Conservation (phyloP, 768 basidiomycete species). For the Tulasnella sp. region DNA sequence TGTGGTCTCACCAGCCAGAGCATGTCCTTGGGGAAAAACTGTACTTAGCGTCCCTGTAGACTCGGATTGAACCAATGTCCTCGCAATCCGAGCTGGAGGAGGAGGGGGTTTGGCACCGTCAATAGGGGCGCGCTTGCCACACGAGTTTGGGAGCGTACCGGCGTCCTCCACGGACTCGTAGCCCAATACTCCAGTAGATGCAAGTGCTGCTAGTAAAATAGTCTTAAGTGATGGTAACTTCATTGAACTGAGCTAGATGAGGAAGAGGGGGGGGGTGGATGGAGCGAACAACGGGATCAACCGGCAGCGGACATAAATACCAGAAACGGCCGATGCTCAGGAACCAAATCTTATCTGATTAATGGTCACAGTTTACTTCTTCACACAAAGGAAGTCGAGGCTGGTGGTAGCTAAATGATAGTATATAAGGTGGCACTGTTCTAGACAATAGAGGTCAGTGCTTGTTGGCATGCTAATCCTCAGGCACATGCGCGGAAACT, state of each 20-base stretch:
- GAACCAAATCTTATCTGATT: not conserved
- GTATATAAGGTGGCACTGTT: no score
- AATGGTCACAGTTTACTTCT: not conserved
- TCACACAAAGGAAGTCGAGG: no score
- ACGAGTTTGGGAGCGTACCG: conserved; percentile 36
- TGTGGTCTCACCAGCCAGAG: conserved; percentile 39
- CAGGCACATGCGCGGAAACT: no score
- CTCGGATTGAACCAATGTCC: conserved; percentile 41
- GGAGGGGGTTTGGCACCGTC: not conserved
- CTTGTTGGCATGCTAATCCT: no score
- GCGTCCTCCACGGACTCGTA: conserved; percentile 49
- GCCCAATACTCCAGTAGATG: not conserved
- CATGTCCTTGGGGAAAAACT: conserved; percentile 44
- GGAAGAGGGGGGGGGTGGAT: not conserved
- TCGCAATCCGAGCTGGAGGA: conserved; percentile 45
- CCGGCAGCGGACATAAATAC: not conserved
- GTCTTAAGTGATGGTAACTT: not conserved
- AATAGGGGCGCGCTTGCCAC: not conserved
- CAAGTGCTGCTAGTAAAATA: not conserved
- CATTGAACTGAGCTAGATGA: not conserved
- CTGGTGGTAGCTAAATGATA: no score
- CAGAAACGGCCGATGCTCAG: not conserved
- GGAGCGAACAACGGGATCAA: not conserved
- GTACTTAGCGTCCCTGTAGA: conserved; percentile 52
- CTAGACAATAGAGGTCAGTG: no score